Base-by-base conservation (phyloP, 1,284 basidiomycete genomes). In the Anthracocystis panici-leucophaei region DNA sequence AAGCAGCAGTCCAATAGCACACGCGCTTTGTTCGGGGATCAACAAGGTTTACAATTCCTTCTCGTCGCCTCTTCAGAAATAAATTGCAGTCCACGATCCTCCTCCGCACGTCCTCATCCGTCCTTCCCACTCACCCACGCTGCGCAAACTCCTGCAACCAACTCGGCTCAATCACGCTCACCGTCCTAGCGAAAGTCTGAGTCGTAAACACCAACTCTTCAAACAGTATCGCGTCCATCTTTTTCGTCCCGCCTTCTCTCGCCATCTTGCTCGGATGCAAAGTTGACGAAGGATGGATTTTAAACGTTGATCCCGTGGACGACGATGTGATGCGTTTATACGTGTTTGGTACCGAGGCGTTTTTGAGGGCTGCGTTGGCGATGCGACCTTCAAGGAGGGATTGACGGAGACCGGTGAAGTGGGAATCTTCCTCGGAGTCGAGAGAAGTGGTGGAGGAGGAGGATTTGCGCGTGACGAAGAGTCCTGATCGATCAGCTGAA, bases 121-220 rank as follows among this genome's bases (percentile, higher is more conserved):
- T 7, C 27, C 27, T 4, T 27, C 27, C 27, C 27, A 14, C 5
- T 44, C 42, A 66, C 2, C 45, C 62, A 23, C 62, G 50, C 42
- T 60, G 54, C 20, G 64, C 61, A 29, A 73, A 48, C 12, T 67
- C 65, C 57, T 80, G 80, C 42, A 83, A 54, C 82, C 82, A 83
- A 18, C 55, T 58, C 4, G 83, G 78, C 57, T 84, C 81, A 46
- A 84, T 75, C 0, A 59, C 40, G 27, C 75, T 80, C n/a, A 84
- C 80, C 27, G 67, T 82, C 25, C 83, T 66, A 2, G 79, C 84
- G 54, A 80, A 84, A 6, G 72, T 75, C 49, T 82, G 79, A 1
- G 78, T 79, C 1, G 84, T 84, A n/a, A 83, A 74, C n/a, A 81
- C 72, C 7, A 84, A 57, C 61, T 85, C 84, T 33, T 85, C 84